Conservation (phyloP, 805 yeast genomes). For the Cyberlindnera galapagoensis region DNA sequence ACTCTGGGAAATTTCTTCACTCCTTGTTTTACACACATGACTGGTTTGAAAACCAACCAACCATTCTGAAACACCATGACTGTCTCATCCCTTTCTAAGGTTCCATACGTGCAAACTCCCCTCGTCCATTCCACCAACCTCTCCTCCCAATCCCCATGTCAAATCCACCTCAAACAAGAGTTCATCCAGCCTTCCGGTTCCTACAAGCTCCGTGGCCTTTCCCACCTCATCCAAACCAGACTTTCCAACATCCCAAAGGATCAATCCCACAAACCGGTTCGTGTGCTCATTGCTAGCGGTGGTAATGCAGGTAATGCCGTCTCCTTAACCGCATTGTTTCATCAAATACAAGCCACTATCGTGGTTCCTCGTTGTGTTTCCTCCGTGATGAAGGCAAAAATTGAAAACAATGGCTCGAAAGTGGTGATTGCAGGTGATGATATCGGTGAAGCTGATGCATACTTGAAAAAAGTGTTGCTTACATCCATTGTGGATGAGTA, state of each 20-base stretch:
- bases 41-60: too few species aligned
- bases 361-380: constrained; percentile 51
- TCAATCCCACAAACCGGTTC: constrained; percentile 25
- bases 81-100: too few species aligned
- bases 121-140: constrained; percentile 30
- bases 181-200: constrained; percentile 51
- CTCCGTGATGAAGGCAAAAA: constrained; percentile 36
- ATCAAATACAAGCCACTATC: constrained; percentile 40
- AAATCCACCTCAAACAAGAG: constrained; percentile 42
- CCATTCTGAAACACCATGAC: too few species aligned
- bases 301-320: constrained; percentile 55
- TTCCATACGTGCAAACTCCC: constrained; percentile 30
- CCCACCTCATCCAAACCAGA: constrained; percentile 35
- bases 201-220: constrained; percentile 51
- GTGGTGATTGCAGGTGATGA: constrained; percentile 40
- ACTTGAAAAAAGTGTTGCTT: constrained; percentile 29
- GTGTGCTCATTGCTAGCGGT: constrained; percentile 47
- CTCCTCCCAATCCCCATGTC: constrained; percentile 28
- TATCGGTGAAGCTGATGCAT: constrained; percentile 47
- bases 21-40: too few species aligned
- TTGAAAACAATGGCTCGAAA: constrained; percentile 42
- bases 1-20: too few species aligned
- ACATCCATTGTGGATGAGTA: constrained; percentile 19
- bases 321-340: constrained; percentile 37
- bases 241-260: constrained; percentile 20